phyloP scores from a whole-genome alignment of 176 grass and related monocot genomes.

The Guadua angustifolia region DNA sequence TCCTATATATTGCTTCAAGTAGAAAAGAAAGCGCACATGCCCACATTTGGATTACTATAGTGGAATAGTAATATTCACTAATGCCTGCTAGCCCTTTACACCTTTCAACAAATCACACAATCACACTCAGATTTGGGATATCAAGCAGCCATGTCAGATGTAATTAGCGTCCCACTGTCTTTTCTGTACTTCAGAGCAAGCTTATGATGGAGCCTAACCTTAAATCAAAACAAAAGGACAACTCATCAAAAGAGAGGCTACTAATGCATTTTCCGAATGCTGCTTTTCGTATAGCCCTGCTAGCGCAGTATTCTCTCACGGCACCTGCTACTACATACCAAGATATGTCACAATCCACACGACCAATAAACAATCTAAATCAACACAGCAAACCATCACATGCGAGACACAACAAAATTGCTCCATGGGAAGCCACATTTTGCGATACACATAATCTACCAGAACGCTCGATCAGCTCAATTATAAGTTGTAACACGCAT shows the following conservation, averaged over 20 bases:
- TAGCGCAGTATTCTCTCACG: background rate
- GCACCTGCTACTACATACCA: background rate
- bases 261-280: background rate
- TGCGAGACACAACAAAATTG: background rate
- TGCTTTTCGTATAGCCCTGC: background rate
- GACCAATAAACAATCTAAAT: background rate
- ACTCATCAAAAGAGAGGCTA: background rate
- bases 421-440: background rate
- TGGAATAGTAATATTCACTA: background rate
- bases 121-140: background rate
- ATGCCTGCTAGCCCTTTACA: background rate
- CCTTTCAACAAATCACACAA: background rate
- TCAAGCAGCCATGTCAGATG: background rate
- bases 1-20: background rate
- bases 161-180: background rate
- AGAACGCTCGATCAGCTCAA: constrained; percentile 5
- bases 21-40: background rate
- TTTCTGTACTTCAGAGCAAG: constrained; percentile 6
- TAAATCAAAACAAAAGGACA: background rate
- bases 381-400: background rate
- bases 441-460: background rate
- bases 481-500: background rate
- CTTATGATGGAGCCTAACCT: background rate
- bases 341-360: background rate
- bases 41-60: background rate